Evolutionary conservation across 2,329 filamentous ascomycete species (phyloP).

Genomic region (Colletotrichum sp.): DNA sequence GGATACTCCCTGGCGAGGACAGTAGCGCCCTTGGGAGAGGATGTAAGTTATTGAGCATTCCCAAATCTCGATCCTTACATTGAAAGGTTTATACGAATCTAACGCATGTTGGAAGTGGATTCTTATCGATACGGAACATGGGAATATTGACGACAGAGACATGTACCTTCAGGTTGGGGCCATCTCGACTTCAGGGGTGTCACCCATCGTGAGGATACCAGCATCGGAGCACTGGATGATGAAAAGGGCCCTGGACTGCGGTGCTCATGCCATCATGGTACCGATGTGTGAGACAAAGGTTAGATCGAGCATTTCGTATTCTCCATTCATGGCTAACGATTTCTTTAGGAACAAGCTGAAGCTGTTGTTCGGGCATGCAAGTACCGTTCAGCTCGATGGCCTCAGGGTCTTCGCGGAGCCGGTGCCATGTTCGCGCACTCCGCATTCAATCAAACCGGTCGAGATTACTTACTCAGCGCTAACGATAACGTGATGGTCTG

Average conservation of each 20-base stretch:
- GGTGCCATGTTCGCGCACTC: constrained; percentile 32
- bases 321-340: neutral
- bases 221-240: neutral
- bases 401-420: constrained; percentile 29
- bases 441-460: constrained; percentile 30
- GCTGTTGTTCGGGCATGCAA: constrained; percentile 29
- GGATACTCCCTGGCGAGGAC: constrained; percentile 35
- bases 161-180: constrained; percentile 1
- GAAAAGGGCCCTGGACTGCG: constrained; percentile 48
- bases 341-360: constrained; percentile 27
- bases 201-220: neutral
- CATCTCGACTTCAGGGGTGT: neutral
- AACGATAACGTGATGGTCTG: constrained; percentile 51
- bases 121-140: neutral
- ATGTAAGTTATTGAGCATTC: constrained; percentile 26
- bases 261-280: constrained; percentile 55
- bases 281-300: constrained; percentile 29
- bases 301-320: neutral
- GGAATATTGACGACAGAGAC: neutral
- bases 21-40: constrained; percentile 31
- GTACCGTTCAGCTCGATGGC: constrained; percentile 28
- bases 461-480: constrained; percentile 53
- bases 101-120: neutral
- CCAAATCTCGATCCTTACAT: neutral
- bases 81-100: neutral